Evolutionary conservation across 345 rosid genomes (phyloP), one percentile per base, ranked within the genome.

Genomic region (Linum trigynum): DNA sequence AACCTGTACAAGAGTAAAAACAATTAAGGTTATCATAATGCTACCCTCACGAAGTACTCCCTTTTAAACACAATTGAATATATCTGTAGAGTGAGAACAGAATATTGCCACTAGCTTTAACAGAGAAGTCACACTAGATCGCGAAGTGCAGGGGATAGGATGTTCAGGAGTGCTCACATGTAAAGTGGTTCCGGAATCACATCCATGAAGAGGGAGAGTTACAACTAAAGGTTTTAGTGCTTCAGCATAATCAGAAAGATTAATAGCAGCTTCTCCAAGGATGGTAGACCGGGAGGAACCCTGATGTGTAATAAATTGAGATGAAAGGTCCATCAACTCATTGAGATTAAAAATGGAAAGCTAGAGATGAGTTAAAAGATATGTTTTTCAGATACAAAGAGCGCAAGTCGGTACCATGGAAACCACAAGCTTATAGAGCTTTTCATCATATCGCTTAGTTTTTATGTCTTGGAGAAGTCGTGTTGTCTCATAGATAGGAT

Each of bases 401-500:
- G 72, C 60, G 17, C 60, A 15, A 59, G 40, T 67, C n/a, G 62
- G 55, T 83, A 94, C 99, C 99, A 86, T 90, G 40, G 97, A 79
- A 38, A 94, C 82, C 68, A 88, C 83, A 76, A 90, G 72, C 79
- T 86, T 94, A 73, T 86, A 94, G 8, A 85, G 79, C 78, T 94
- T 94, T 70, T 86, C 90, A 67, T 94, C 96, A 11, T 76, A 90
- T 59, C 81, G 87, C 71, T 82, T 94, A 63, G 86, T 88, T 80
- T 78, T 84, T 57, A 77, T 72, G 69, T 94, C 96, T 75, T 84
- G 97, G 63, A 94, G 92, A 73, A 94, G 92, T 76, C 97, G 85
- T 2, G 99, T 90, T 56, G 95, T 86, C 80, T 94, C 99, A 65
- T 94, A 94, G 72, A 94, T 90, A 3, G 99, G 99, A 88, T 94